Evolutionary conservation across 2,329 filamentous ascomycete genomes (phyloP), one percentile per base, ranked within the genome.

Genomic region (Uncinocarpus reesii): DNA sequence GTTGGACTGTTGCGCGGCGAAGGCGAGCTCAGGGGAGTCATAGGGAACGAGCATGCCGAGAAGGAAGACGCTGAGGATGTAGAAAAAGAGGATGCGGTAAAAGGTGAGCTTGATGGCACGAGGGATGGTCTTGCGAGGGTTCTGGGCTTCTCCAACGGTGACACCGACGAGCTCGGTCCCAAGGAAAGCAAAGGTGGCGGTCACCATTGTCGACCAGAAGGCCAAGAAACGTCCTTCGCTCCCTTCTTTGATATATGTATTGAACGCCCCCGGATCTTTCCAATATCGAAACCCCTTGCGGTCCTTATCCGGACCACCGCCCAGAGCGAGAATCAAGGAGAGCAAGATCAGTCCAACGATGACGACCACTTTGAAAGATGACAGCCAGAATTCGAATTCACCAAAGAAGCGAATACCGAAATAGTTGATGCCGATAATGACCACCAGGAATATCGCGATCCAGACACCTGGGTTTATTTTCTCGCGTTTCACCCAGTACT

Each of bases 401-500:
- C 80, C 80, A 41, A 83, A 83, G 66, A 83, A 81, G 18, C 69
- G 70, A 61, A 89, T 80, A 44, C 84, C 76, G 52, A 83, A 82
- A 60, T 80, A 81, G 62, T 85, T 86, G 70, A 85, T 82, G 55
- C 62, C 64, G 49, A 83, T 57, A 56, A 85, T 83, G 45, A 68
- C 52, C 21, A 83, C 69, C 3, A 84, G 67, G 66, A 85, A 81
- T 42, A 85, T 74, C 32, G 86, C 75, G 48, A 93, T 88, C 68
- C 80, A 92, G 10, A 90, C 83, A 43, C 84, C 86, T 0, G 85
- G 81, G 59, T 90, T 89, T 48, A 90, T 73, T 37, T 67, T 70
- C 0, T 83, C 75, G 23, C 77, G 68, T 1, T 72, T 63, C 8
- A 86, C 68, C 86, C 87, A 93, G 58, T 80, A 88, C 56, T 83